These are phyloP conservation scores for Hymenoscyphus fructigenus DNA, from an alignment of 2,329 filamentous ascomycete genomes.

Conservation along the genomic window DNA sequence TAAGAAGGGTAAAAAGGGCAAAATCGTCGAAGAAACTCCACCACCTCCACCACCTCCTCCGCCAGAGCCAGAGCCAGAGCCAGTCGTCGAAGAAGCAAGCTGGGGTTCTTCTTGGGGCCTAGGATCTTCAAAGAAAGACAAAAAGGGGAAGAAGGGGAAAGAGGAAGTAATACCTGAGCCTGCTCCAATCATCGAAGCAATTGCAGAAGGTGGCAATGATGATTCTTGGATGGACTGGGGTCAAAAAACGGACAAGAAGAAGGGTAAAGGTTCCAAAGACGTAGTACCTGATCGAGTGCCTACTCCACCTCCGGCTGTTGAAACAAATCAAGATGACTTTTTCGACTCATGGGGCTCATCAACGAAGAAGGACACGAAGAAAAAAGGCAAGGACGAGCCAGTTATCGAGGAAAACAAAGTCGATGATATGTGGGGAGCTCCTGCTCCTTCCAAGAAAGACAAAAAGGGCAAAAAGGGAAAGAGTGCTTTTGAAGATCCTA, in stretches of 20 bases:
- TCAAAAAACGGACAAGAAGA: conserved; percentile 24
- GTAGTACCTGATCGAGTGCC: conserved; percentile 34
- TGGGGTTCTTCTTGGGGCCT: conserved; percentile 29
- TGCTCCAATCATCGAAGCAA: conserved; percentile 25
- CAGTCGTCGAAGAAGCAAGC: conserved; percentile 21
- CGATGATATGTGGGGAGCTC: conserved; percentile 38
- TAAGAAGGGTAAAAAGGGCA: conserved; percentile 45
- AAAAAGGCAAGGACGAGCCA: neutral
- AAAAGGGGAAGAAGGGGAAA: conserved; percentile 36
- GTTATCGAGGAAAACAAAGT: conserved; percentile 44
- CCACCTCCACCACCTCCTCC: conserved; percentile 35
- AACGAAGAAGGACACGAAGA: neutral
- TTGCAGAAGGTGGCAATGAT: conserved; percentile 30
- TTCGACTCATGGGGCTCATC: conserved; percentile 20
- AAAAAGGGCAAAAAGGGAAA: conserved; percentile 55
- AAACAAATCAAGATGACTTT: conserved; percentile 35
- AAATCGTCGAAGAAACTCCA: conserved; percentile 36
- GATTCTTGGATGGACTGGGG: conserved; percentile 32
- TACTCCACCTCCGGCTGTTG: conserved; percentile 35
- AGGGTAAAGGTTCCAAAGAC: conserved; percentile 31
- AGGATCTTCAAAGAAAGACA: conserved; percentile 42
- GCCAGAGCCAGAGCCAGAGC: conserved; percentile 23
- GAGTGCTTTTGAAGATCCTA: conserved; percentile 47
- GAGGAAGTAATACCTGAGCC: conserved; percentile 24
- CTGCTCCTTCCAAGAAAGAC: conserved; percentile 32